Evolutionary conservation across 345 rosid genomes (phyloP).

Genomic region (Corchorus capsularis): DNA sequence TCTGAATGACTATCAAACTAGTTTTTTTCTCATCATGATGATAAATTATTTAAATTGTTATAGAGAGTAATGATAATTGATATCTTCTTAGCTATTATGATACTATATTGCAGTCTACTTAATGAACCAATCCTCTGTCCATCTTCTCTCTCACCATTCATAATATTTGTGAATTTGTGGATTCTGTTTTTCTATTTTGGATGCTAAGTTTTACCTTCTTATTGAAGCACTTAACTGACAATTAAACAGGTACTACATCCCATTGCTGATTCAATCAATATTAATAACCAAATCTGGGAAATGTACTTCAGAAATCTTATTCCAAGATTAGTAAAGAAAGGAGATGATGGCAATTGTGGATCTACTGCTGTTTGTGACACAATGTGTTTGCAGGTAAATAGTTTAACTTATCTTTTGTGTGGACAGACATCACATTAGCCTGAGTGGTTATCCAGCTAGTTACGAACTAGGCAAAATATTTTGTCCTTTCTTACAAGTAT

Average conservation of each 20-base stretch:
- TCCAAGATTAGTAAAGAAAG: conserved; percentile 75
- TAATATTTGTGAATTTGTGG: conserved; percentile 6
- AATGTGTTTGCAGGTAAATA: conserved; percentile 74
- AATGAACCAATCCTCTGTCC: background rate
- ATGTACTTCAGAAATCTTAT: conserved; percentile 83
- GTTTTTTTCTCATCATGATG: background rate
- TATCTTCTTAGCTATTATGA: background rate
- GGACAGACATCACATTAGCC: background rate
- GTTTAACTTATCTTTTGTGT: background rate
- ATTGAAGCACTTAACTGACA: background rate
- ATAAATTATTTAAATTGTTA: background rate
- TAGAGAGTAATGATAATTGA: background rate
- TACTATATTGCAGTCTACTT: background rate
- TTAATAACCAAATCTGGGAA: conserved; percentile 76
- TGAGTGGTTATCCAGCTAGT: background rate
- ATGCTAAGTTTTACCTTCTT: background rate
- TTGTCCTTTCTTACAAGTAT: background rate
- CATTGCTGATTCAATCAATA: conserved; percentile 68
- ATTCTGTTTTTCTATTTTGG: background rate
- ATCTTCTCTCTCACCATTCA: background rate
- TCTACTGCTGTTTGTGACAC: conserved; percentile 96
- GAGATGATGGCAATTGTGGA: conserved; percentile 91
- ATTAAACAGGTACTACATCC: conserved; percentile 69
- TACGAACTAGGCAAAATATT: background rate
- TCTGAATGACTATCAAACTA: background rate